phyloP scores from a whole-genome alignment of 768 basidiomycete genomes.

The Flagelloscypha sp. region DNA sequence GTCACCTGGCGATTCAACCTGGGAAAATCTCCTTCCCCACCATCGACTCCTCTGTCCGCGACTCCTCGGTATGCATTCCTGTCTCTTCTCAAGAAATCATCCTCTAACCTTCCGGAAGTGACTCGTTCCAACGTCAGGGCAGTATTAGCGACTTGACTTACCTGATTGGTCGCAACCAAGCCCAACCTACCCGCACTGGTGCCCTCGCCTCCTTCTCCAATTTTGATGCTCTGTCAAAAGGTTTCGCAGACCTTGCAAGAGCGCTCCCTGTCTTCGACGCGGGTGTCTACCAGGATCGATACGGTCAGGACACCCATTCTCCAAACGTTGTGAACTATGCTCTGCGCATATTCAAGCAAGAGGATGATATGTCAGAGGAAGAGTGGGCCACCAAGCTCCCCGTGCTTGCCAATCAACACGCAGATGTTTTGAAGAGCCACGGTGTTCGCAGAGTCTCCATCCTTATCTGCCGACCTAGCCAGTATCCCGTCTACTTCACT shows the following conservation, averaged over 20 bases:
- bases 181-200: conserved; percentile 85
- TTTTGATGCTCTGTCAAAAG: conserved; percentile 54
- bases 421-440: conserved; percentile 51
- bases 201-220: conserved; percentile 88
- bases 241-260: conserved; percentile 66
- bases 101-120: not conserved
- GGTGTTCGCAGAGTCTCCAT: conserved; percentile 91
- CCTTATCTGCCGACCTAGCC: conserved; percentile 81
- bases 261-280: conserved; percentile 69
- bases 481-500: conserved; percentile 94
- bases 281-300: conserved; percentile 64
- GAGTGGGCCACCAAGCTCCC: conserved; percentile 69
- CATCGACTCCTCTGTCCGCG: conserved; percentile 67
- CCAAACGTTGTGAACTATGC: conserved; percentile 95
- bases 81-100: not conserved
- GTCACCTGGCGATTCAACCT: conserved; percentile 96
- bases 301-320: conserved; percentile 63
- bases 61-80: conserved; percentile 32
- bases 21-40: conserved; percentile 79
- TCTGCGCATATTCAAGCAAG: conserved; percentile 77
- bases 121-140: conserved; percentile 25
- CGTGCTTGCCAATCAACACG: conserved; percentile 62
- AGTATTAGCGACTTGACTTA: conserved; percentile 96
- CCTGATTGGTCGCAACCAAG: conserved; percentile 77
- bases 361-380: conserved; percentile 68